These are phyloP conservation scores for Dendrocalamus latiflorus DNA, from an alignment of 202 grass and related monocot species.

Conservation along the genomic window DNA sequence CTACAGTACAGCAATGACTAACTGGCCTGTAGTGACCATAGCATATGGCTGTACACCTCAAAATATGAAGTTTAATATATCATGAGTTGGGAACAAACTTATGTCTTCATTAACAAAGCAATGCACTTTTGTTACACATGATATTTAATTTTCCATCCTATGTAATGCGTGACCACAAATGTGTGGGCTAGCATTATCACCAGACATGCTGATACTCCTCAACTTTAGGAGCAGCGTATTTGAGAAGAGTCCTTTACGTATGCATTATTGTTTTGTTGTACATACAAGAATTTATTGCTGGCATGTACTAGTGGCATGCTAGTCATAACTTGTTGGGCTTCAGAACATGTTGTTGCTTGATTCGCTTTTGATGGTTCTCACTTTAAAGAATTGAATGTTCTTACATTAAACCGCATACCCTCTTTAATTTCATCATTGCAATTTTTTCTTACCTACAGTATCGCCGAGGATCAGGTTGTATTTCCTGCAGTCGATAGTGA, in stretches of 20 bases:
- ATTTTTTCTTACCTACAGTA: constrained; percentile 43
- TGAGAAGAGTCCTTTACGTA: constrained; percentile 8
- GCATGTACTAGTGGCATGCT: constrained; percentile 1
- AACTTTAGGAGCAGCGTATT: background rate
- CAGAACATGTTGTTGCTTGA: constrained; percentile 11
- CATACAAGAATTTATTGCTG: constrained; percentile 9
- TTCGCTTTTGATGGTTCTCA: background rate
- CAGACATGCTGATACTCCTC: background rate
- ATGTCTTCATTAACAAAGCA: constrained; percentile 1
- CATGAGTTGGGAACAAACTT: background rate
- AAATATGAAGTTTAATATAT: background rate
- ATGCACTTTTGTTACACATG: background rate
- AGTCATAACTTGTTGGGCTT: background rate
- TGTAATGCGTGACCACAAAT: background rate
- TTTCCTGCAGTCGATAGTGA: constrained; percentile 79
- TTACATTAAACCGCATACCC: background rate
- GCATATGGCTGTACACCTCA: background rate
- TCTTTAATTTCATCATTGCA: constrained; percentile 17
- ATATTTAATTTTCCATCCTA: background rate
- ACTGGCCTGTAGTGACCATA: background rate
- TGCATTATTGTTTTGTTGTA: constrained; percentile 13
- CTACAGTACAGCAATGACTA: background rate
- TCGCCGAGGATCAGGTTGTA: constrained; percentile 88
- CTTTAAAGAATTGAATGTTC: background rate
- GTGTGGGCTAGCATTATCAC: constrained; percentile 14